These are phyloP conservation scores for Aspergillus bridgeri DNA, from an alignment of 495 filamentous ascomycete species.

Conservation along the genomic window DNA sequence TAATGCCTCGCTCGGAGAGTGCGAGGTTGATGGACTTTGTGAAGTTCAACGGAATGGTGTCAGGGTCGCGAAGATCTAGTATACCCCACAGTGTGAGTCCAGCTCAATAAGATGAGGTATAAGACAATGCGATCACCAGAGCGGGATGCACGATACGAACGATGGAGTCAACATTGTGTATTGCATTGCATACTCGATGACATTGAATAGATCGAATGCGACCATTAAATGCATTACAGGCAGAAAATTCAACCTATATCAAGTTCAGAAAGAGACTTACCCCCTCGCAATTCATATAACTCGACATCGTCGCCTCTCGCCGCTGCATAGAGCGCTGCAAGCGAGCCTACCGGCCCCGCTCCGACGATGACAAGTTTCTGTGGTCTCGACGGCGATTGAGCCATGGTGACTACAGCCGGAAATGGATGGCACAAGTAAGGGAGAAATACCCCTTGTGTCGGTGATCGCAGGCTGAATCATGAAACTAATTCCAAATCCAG, in stretches of 20 bases:
- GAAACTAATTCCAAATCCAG: neutral
- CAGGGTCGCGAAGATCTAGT: slow-evolving; percentile 78
- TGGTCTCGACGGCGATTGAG: slow-evolving; percentile 12
- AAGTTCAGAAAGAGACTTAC: slow-evolving; percentile 48
- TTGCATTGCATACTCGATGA: neutral
- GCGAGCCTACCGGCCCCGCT: slow-evolving; percentile 86
- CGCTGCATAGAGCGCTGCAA: slow-evolving; percentile 91
- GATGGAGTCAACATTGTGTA: neutral
- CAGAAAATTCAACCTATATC: neutral
- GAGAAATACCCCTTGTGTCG: neutral
- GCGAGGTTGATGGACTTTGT: slow-evolving; percentile 97
- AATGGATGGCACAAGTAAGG: neutral
- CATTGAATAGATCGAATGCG: too few species aligned
- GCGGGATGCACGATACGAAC: neutral
- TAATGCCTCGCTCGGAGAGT: slow-evolving; percentile 90
- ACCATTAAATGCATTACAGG: neutral
- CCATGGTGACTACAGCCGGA: neutral
- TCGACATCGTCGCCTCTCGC: slow-evolving; percentile 83
- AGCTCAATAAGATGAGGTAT: neutral
- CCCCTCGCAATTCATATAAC: slow-evolving; percentile 88
- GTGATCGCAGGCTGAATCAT: neutral
- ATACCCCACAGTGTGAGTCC: neutral
- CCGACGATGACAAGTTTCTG: slow-evolving; percentile 84
- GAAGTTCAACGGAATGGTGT: slow-evolving; percentile 87
- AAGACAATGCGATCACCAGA: neutral